Conservation (phyloP, 2,329 filamentous ascomycete species). For the Colletotrichum sp. region DNA sequence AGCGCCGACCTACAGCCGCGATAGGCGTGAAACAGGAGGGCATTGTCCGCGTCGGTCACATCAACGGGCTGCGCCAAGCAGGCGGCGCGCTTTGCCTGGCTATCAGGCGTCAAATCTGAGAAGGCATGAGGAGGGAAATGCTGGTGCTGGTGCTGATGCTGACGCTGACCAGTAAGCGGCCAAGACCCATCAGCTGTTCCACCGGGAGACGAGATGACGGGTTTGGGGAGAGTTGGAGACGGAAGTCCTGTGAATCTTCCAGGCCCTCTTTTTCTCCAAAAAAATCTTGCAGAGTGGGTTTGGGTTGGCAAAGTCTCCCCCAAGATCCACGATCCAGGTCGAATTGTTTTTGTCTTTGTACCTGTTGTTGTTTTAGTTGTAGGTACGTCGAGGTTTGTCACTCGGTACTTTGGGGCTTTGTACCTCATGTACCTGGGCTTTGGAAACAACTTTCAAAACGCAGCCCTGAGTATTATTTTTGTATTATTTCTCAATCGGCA, state of each 20-base stretch:
- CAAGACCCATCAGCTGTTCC: neutral
- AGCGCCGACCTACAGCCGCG: neutral
- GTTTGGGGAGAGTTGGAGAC: neutral
- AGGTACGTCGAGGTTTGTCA: neutral
- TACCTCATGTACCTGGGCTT: neutral
- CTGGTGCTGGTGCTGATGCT: neutral
- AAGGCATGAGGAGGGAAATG: neutral
- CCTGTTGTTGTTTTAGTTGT: neutral
- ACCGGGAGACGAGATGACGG: neutral
- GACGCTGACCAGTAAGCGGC: neutral
- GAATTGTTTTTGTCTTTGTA: neutral
- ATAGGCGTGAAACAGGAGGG: neutral
- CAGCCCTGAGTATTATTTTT: neutral
- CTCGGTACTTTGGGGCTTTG: neutral
- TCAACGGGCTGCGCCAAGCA: neutral
- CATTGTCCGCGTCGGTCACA: neutral
- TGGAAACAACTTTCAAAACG: neutral
- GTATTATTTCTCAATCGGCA: neutral
- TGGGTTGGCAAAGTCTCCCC: neutral
- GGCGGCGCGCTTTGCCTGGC: neutral
- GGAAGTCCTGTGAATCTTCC: neutral
- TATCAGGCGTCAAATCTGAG: neutral
- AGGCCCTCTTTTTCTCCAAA: constrained; percentile 10
- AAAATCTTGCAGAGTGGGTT: neutral
- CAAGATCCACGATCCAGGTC: neutral